Evolutionary conservation across 1,284 basidiomycete species (phyloP), one percentile per base, ranked within the genome.

Genomic region (Peniophora sp.): DNA sequence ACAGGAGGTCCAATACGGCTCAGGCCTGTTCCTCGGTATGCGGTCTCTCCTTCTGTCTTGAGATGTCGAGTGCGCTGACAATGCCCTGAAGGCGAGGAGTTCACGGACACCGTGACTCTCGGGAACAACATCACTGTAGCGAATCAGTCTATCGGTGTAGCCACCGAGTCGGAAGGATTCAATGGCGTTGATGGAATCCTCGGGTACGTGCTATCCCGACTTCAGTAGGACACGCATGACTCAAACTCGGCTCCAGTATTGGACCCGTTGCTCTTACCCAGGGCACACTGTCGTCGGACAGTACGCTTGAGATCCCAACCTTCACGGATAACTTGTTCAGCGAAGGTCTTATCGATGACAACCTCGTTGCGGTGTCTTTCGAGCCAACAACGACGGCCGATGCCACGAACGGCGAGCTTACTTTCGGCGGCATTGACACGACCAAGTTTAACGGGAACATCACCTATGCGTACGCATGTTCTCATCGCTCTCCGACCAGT

Each of bases 101-200:
- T 68, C 61, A 69, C 61, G 27, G 80, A 82, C 61, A 61, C 60
- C 10, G 64, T 73, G 24, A 60, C 64, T 1, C 55, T 72, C 43
- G 61, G 62, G 16, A 45, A 50, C 6, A 61, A 61, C 44, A 50
- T 71, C 35, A 60, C 58, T 17, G 64, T 72, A 55, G 48, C 53
- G 16, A 47, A 63, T 11, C 81, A 84, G 59, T 79, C 76, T 16
- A 80, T 84, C 52, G 81, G 80, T 53, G 78, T 79, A 50, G 81
- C 81, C 23, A 63, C 69, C 3, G 59, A 11, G 0, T 63, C 70
- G 54, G 59, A 47, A 17, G 75, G 66, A 6, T 63, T 69, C 67
- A 46, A 54, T 0, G 74, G 71, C 41, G 65, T 72, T 12, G 73
- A 83, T 59, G 75, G 74, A 22, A 81, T 83, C 53, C 61, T 84